These are phyloP conservation scores for Colletotrichum sp. DNA, from an alignment of 2,329 filamentous ascomycete genomes.

Conservation along the genomic window DNA sequence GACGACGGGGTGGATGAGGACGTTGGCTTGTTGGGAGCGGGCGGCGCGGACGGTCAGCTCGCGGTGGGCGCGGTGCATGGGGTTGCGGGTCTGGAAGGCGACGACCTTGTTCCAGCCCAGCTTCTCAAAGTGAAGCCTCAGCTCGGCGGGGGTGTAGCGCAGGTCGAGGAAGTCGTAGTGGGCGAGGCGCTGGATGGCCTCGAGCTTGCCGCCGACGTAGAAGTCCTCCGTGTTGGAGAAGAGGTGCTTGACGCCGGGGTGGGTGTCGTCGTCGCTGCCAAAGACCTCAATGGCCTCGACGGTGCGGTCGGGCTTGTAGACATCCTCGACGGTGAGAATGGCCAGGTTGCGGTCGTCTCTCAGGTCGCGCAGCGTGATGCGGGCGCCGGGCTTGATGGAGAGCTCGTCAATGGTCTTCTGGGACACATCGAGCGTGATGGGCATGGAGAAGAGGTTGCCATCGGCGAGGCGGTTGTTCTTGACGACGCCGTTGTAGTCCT, in stretches of 20 bases:
- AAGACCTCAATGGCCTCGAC: constrained; percentile 95
- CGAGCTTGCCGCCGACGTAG: constrained; percentile 95
- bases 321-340: constrained; percentile 93
- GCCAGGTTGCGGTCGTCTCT: constrained; percentile 95
- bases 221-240: constrained; percentile 81
- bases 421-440: constrained; percentile 89
- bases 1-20: constrained; percentile 98
- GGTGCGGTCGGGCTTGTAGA: constrained; percentile 94
- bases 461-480: constrained; percentile 84
- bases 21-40: constrained; percentile 94
- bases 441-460: constrained; percentile 94
- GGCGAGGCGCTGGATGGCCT: constrained; percentile 92
- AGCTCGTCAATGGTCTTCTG: constrained; percentile 76
- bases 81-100: constrained; percentile 98
- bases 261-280: constrained; percentile 85
- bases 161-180: constrained; percentile 99
- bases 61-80: constrained; percentile 98
- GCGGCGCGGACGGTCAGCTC: constrained; percentile 97
- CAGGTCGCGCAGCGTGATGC: constrained; percentile 91
- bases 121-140: constrained; percentile 98
- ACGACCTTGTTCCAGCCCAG: constrained; percentile 98
- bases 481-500: constrained; percentile 93
- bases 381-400: constrained; percentile 78
- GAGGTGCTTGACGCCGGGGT: constrained; percentile 92
- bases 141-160: constrained; percentile 92